Percentiles rank a stretch among this genome's conserved stretches.
phyloP scores from a whole-genome alignment of 768 basidiomycete species.

The Boletus insuetus region DNA sequence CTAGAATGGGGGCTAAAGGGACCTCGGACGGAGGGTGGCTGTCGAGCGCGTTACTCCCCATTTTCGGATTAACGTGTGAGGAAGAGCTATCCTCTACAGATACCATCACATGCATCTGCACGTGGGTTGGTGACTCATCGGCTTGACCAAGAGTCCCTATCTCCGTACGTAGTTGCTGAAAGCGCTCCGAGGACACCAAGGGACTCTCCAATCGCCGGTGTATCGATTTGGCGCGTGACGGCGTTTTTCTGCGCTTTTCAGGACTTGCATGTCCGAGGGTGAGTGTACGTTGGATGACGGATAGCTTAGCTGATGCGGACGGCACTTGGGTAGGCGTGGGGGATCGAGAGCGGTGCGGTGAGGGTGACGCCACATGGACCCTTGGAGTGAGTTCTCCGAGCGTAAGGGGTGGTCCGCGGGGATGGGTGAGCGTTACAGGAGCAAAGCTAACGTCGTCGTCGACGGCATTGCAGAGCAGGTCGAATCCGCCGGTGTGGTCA shows the following conservation, averaged over 20 bases:
- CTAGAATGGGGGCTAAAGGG: background rate
- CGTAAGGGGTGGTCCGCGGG: slow-evolving; percentile 34
- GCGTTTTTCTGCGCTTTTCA: slow-evolving; percentile 12
- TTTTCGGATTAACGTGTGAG: background rate
- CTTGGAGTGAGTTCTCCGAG: slow-evolving; percentile 43
- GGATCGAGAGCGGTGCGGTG: slow-evolving; percentile 6
- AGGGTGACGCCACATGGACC: slow-evolving; percentile 14
- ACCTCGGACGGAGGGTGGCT: slow-evolving; percentile 1
- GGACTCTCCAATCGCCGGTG: slow-evolving; percentile 4
- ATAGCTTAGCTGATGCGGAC: slow-evolving; percentile 17
- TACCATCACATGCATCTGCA: background rate
- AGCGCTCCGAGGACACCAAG: slow-evolving; percentile 28
- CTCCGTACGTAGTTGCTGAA: slow-evolving; percentile 17
- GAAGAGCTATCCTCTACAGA: background rate
- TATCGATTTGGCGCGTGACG: background rate
- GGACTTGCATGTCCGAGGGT: slow-evolving; percentile 14
- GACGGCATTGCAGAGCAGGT: slow-evolving; percentile 36
- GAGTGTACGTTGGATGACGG: slow-evolving; percentile 5
- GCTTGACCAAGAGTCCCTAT: slow-evolving; percentile 16
- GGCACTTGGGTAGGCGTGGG: slow-evolving; percentile 5
- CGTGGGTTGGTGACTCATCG: slow-evolving; percentile 4
- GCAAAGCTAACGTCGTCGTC: slow-evolving; percentile 38
- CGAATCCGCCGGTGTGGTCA: slow-evolving; percentile 39
- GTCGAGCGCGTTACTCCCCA: background rate
- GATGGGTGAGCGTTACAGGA: slow-evolving; percentile 28